A percentile compares a stretch with the other conserved stretches of the same genome.
Evolutionary conservation across 352 stramenopile species (phyloP).

Genomic region (Phytophthora parvispora): DNA sequence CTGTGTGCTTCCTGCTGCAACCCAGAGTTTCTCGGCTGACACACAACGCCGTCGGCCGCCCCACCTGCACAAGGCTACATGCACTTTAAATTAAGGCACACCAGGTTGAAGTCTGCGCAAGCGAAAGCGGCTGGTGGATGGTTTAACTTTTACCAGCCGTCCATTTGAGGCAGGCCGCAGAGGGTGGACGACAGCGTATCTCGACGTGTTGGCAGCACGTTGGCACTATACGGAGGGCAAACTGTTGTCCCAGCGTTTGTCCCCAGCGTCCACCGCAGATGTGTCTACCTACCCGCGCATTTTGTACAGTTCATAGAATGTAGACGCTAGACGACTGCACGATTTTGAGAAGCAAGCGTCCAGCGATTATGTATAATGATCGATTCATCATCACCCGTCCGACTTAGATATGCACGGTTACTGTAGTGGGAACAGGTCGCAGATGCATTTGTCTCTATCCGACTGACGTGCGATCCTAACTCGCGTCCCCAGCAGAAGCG

Average conservation of each 20-base stretch:
- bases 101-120: background rate
- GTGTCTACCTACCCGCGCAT: background rate
- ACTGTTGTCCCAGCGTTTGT: background rate
- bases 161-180: slow-evolving; percentile 6
- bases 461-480: background rate
- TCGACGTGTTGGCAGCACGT: too few relatives aligned
- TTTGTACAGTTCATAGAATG: background rate
- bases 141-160: background rate
- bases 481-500: slow-evolving; percentile 2
- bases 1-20: too few relatives aligned
- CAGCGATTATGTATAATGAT: too few relatives aligned
- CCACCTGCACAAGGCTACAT: too few relatives aligned
- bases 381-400: too few relatives aligned
- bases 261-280: background rate
- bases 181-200: background rate
- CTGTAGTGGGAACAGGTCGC: too few relatives aligned
- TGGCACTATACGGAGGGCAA: background rate
- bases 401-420: too few relatives aligned
- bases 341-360: too few relatives aligned
- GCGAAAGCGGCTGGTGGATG: slow-evolving; percentile 3
- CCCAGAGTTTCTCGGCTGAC: too few relatives aligned
- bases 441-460: too few relatives aligned
- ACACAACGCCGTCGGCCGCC: too few relatives aligned
- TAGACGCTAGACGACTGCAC: slow-evolving; percentile 4
- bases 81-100: too few relatives aligned